Base-by-base conservation (phyloP, 169 alveolate genomes). In the Plasmodium inui region DNA sequence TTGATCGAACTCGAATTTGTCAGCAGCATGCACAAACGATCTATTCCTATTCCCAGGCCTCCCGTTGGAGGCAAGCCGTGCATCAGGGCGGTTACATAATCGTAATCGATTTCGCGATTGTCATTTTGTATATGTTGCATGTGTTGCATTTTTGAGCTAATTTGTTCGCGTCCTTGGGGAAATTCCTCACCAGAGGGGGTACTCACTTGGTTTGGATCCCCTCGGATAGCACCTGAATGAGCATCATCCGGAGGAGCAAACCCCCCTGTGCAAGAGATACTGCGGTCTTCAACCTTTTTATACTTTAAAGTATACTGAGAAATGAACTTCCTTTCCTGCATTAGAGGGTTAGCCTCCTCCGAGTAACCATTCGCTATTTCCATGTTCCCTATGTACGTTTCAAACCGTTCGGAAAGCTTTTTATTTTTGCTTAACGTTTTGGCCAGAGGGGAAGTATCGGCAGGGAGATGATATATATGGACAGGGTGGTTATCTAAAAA, bases 1-100 rank as follows among this genome's bases (percentile, higher is more conserved):
- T 86, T 86, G 61, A 86, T 86, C 34, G 93, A 74, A 37, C 34
- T 55, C n/a, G 93, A 74, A 39, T 98, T 99, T 72, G 99, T 96
- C 73, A 98, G 93, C 94, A 98, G 97, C 99, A 99, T 99, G 55
- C 99, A 98, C 78, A 99, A 94, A 80, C 99, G 97, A 93, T 99
- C 99, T 44, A 99, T 97, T 26, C 99, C 99, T 82, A 98, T 93
- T 37, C 99, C 99, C 99, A 99, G 98, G 74, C 99, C 99, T 32
- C 99, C 99, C 37, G 99, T 99, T 37, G 99, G 99, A 4, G 99
- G 99, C 81, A 99, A 88, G 37, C 99, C 99, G 95, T 98, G 98
- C 94, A 98, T 99, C 93, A 99, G 96, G 14, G 99, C 99, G 26
- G 98, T 97, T 53, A 86, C 67, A 55, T 86, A 86, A 86, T 86